These are phyloP conservation scores for Kodamaea leandrae DNA, from an alignment of 805 yeast genomes.

Conservation along the genomic window DNA sequence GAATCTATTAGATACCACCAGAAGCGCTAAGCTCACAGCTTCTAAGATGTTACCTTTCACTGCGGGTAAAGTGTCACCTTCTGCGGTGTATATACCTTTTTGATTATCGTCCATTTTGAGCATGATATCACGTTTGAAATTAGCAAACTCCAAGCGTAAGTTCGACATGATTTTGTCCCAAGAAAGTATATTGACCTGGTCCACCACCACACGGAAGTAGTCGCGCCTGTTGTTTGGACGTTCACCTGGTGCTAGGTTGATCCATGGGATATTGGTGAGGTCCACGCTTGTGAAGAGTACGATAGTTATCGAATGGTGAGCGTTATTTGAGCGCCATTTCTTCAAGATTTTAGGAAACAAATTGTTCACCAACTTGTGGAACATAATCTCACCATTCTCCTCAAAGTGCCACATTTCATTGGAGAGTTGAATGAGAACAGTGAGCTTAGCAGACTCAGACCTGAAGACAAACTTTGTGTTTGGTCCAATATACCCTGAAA, in stretches of 20 bases:
- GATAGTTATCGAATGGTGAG: slow-evolving; percentile 89
- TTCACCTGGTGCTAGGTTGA: slow-evolving; percentile 66
- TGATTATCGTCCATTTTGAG: slow-evolving; percentile 31
- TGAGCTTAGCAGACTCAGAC: slow-evolving; percentile 83
- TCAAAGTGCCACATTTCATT: slow-evolving; percentile 98
- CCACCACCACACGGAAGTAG: slow-evolving; percentile 90
- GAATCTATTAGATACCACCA: slow-evolving; percentile 73
- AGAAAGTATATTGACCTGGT: slow-evolving; percentile 81
- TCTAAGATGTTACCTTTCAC: slow-evolving; percentile 88
- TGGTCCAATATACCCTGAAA: slow-evolving; percentile 73
- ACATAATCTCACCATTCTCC: slow-evolving; percentile 91
- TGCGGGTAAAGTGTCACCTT: slow-evolving; percentile 65
- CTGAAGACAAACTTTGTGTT: slow-evolving; percentile 81
- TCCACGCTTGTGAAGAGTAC: slow-evolving; percentile 85
- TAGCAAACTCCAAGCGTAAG: slow-evolving; percentile 78
- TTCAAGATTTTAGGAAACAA: slow-evolving; percentile 85
- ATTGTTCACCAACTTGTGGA: slow-evolving; percentile 89
- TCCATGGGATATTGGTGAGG: slow-evolving; percentile 49
- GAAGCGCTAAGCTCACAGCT: slow-evolving; percentile 79
- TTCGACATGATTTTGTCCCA: slow-evolving; percentile 94
- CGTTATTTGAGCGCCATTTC: slow-evolving; percentile 80
- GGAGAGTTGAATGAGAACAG: slow-evolving; percentile 83
- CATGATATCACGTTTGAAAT: slow-evolving; percentile 72
- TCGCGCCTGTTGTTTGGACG: slow-evolving; percentile 66
- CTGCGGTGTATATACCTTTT: slow-evolving; percentile 14